Conservation (phyloP, 345 rosid genomes). For the Sapria himalayana region DNA sequence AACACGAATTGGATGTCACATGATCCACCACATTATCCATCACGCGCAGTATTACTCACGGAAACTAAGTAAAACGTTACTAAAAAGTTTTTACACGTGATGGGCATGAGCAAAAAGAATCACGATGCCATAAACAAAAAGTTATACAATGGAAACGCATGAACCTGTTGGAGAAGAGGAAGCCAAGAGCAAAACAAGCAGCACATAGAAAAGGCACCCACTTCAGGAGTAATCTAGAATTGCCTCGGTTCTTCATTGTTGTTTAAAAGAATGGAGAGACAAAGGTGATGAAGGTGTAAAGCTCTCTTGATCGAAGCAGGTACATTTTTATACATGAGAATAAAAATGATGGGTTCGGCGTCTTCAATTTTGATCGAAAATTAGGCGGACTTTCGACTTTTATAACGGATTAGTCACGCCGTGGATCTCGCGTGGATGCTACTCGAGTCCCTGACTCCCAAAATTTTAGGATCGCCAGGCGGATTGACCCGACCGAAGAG, state of each 20-base stretch:
- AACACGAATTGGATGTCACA: too few relatives aligned
- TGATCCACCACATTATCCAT: not conserved
- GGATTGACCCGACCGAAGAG: too few relatives aligned
- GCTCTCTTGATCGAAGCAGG: constrained; percentile 3
- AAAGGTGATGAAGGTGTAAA: constrained; percentile 1
- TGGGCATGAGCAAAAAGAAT: too few relatives aligned
- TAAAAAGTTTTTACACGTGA: too few relatives aligned
- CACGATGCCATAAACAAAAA: too few relatives aligned
- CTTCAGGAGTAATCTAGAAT: constrained; percentile 26
- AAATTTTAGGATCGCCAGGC: too few relatives aligned
- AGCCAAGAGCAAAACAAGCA: constrained; percentile 53
- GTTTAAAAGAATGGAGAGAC: not conserved
- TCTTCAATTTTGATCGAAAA: constrained; percentile 2
- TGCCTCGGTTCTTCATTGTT: constrained; percentile 41
- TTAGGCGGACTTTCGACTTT: not conserved
- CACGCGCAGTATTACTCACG: not conserved
- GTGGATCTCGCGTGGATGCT: constrained; percentile 8
- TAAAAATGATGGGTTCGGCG: not conserved
- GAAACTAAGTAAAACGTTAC: not conserved
- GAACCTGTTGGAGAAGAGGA: constrained; percentile 54
- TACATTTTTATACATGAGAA: not conserved
- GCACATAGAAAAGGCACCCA: constrained; percentile 71
- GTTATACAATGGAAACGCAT: not conserved
- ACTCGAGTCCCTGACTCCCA: not conserved
- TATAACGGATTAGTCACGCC: not conserved